Evolutionary conservation across 1,139 yeast species (phyloP), one percentile per base, ranked within the genome.

Genomic region (Neolecta irregularis): DNA sequence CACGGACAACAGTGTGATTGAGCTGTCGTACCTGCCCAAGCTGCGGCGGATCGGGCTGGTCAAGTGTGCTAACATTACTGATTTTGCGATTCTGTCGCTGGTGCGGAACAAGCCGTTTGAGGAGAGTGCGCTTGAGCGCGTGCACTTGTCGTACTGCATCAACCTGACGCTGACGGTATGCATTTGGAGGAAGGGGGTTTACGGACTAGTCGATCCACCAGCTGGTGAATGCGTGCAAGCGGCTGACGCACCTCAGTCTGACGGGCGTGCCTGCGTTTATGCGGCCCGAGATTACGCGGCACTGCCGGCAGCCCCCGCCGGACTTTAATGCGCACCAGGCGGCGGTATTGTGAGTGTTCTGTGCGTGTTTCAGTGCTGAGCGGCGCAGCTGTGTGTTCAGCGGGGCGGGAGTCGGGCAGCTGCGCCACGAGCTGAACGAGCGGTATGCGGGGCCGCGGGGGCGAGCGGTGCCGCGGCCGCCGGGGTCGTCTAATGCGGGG

Each of bases 241-340:
- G 74, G 46, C 62, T 88, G 42, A 83, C 95, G 1, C 98, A 88
- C 58, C 64, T 88, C 77, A 39, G 85, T 71, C 42, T 83, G 63
- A 88, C 98, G 0, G 98, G 98, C 1, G 85, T 88, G 18, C 67
- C 77, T 2, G 79, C 93, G 21, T 88, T 88, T 57, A 65, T 88
- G 52, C 67, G 93, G 43, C 67, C 76, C 13, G 96, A 88, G 49
- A 71, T 88, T 35, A 77, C 91, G 1, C 74, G 71, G 46, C 85
- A 72, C 55, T 85, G 96, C 53, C 74, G 98, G 24, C 79, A 76
- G n/a, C 92, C 96, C 2, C 98, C 98, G 2, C 72, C 80, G 9
- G 96, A 85, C 49, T 85, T 88, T 52, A 83, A 78, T 40, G 83
- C 75, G 41, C 78, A 76, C 48, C 98, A 88, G 55, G 75, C 75